phyloP scores from a whole-genome alignment of 441 rosid species.

The Geranium incanum region DNA sequence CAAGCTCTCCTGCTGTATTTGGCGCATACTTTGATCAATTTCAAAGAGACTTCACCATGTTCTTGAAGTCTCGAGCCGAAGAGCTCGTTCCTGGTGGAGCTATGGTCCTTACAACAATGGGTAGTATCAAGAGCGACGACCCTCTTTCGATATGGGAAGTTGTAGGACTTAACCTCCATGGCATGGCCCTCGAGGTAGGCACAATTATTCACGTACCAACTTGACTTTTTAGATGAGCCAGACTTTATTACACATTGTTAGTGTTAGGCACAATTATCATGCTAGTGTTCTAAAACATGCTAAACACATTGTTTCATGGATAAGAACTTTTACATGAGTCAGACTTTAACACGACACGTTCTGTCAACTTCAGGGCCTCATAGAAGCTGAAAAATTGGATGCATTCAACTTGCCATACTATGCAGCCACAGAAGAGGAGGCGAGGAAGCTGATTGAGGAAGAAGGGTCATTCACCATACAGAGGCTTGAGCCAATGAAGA shows the following conservation, averaged over 20 bases:
- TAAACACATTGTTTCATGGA: too few species aligned
- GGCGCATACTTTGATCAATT: slow-evolving; percentile 24
- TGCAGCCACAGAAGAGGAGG: slow-evolving; percentile 13
- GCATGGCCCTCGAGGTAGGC: too few species aligned
- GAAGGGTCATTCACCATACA: slow-evolving; percentile 20
- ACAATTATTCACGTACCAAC: too few species aligned
- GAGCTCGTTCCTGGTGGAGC: slow-evolving; percentile 23
- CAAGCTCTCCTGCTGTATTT: slow-evolving; percentile 14
- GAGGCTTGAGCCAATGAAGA: slow-evolving; percentile 5
- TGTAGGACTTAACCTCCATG: neutral
- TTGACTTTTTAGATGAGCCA: too few species aligned
- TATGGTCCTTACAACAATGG: slow-evolving; percentile 24
- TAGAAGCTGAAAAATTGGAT: slow-evolving; percentile 15
- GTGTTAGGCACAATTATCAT: too few species aligned
- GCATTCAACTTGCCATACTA: slow-evolving; percentile 19
- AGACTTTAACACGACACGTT: too few species aligned
- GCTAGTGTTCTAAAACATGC: too few species aligned
- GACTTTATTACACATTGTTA: too few species aligned
- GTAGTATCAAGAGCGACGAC: slow-evolving; percentile 12
- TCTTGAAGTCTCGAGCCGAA: slow-evolving; percentile 17
- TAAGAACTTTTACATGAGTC: too few species aligned
- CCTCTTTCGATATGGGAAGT: slow-evolving; percentile 17
- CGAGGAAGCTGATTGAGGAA: slow-evolving; percentile 6
- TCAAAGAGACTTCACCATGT: slow-evolving; percentile 21
- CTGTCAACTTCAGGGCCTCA: slow-evolving; percentile 11